A percentile compares a stretch with the other conserved stretches of the same genome.
Conservation (phyloP, 208 protist species). For the Crithidia acanthocephali region DNA sequence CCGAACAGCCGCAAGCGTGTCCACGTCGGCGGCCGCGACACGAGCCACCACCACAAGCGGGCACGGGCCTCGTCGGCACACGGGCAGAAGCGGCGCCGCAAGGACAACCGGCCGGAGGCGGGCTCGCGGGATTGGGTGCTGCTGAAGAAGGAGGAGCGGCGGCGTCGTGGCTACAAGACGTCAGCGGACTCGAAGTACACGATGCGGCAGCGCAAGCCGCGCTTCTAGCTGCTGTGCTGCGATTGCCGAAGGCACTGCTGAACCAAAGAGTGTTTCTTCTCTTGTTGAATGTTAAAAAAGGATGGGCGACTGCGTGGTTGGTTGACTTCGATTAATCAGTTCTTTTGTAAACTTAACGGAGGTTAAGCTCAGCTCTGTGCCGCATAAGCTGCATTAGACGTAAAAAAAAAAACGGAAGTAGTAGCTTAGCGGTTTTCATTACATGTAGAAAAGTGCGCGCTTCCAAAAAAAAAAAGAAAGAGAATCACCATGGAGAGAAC, state of each 20-base stretch:
- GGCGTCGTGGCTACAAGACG: constrained; percentile 92
- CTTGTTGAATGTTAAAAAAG: too few relatives aligned
- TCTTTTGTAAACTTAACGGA: too few relatives aligned
- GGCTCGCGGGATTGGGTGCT: constrained; percentile 95
- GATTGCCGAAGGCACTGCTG: too few relatives aligned
- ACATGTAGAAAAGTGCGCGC: too few relatives aligned
- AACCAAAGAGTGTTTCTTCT: too few relatives aligned
- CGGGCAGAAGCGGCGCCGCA: constrained; percentile 50
- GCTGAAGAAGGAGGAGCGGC: constrained; percentile 96
- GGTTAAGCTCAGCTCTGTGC: too few relatives aligned
- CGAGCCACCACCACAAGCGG: constrained; percentile 47
- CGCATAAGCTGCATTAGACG: too few relatives aligned
- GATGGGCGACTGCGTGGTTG: too few relatives aligned
- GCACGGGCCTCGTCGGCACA: constrained; percentile 28
- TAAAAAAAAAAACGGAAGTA: background rate
- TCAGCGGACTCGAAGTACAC: constrained; percentile 96
- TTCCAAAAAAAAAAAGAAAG: background rate
- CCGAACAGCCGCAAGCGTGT: constrained; percentile 39
- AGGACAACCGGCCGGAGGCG: constrained; percentile 73
- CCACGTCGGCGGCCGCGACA: constrained; percentile 48
- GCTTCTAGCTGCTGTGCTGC: too few relatives aligned
- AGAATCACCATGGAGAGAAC: background rate
- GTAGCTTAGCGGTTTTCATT: too few relatives aligned
- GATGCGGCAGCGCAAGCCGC: constrained; percentile 87
- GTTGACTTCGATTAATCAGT: too few relatives aligned